These are phyloP conservation scores for Agrocybe praecox DNA, from an alignment of 768 basidiomycete species.

Conservation along the genomic window DNA sequence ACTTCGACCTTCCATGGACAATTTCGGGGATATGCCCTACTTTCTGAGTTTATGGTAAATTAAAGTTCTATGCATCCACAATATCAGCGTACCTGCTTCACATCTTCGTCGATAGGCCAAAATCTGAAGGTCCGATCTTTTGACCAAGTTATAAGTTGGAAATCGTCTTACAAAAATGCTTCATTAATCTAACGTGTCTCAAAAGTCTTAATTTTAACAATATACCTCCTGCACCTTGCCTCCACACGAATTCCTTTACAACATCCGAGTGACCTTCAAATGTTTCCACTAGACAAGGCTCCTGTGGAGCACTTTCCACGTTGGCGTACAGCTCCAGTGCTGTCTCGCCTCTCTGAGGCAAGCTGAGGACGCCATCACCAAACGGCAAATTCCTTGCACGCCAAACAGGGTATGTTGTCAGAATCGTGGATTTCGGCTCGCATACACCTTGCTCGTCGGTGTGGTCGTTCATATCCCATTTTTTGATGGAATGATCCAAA, in stretches of 20 bases:
- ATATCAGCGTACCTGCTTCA: constrained; percentile 56
- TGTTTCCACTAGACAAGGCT: constrained; percentile 49
- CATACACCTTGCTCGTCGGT: constrained; percentile 10
- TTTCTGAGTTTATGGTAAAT: constrained; percentile 39
- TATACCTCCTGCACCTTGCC: constrained; percentile 62
- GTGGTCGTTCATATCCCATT: constrained; percentile 63
- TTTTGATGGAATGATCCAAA: constrained; percentile 90
- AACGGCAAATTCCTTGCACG: constrained; percentile 92
- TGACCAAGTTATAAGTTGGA: constrained; percentile 70
- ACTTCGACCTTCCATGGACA: constrained; percentile 31
- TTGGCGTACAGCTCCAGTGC: constrained; percentile 80
- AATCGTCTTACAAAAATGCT: constrained; percentile 37
- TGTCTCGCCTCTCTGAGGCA: constrained; percentile 88
- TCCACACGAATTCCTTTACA: constrained; percentile 98
- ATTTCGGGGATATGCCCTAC: constrained; percentile 44
- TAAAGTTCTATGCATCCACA: not conserved
- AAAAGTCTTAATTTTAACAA: not conserved
- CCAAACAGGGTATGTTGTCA: constrained; percentile 91
- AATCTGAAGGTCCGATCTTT: constrained; percentile 91
- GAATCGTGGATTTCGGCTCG: constrained; percentile 54
- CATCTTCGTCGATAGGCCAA: constrained; percentile 81
- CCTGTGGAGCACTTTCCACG: constrained; percentile 34
- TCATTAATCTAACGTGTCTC: not conserved
- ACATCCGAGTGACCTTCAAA: constrained; percentile 93
- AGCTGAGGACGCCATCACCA: constrained; percentile 81